A percentile compares a stretch with the other conserved stretches of the same genome.
Evolutionary conservation across 805 yeast species (phyloP).

Genomic region (Wickerhamiella kazuoi): DNA sequence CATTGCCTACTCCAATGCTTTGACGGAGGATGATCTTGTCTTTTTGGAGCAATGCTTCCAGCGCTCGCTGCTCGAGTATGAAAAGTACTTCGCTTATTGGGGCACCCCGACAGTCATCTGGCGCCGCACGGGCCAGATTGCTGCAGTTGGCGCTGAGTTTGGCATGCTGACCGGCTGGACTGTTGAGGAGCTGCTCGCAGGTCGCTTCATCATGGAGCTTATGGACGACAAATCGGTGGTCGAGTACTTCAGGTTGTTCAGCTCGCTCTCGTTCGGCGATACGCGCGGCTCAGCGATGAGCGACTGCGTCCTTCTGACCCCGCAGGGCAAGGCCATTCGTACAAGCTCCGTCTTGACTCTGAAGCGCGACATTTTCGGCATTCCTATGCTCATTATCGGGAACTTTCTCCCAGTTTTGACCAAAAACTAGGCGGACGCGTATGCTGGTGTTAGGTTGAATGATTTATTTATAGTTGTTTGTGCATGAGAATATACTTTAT

Average conservation of each 20-base stretch:
- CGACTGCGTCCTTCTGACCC: slow-evolving; percentile 54
- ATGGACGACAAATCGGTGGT: slow-evolving; percentile 77
- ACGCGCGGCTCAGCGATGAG: slow-evolving; percentile 79
- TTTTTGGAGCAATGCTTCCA: slow-evolving; percentile 96
- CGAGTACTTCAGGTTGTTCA: slow-evolving; percentile 73
- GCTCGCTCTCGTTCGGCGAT: slow-evolving; percentile 78
- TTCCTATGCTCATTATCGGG: slow-evolving; percentile 93
- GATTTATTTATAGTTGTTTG: not conserved
- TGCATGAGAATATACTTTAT: not conserved
- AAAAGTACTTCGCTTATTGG: slow-evolving; percentile 60
- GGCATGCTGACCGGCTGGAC: slow-evolving; percentile 85
- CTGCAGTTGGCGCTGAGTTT: slow-evolving; percentile 89
- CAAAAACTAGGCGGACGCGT: slow-evolving; percentile 6
- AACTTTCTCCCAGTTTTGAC: slow-evolving; percentile 63
- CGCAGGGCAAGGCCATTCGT: slow-evolving; percentile 27
- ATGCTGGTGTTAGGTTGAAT: too few species aligned
- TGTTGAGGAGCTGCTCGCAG: slow-evolving; percentile 38
- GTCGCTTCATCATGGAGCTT: slow-evolving; percentile 34
- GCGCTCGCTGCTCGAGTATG: slow-evolving; percentile 75
- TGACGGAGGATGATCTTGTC: slow-evolving; percentile 78
- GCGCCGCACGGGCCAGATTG: slow-evolving; percentile 90
- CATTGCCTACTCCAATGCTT: slow-evolving; percentile 75
- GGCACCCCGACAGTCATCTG: slow-evolving; percentile 94
- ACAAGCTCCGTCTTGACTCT: slow-evolving; percentile 86
- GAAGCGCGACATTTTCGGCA: slow-evolving; percentile 86